Percentiles rank a stretch among this genome's conserved stretches.
Evolutionary conservation across 768 basidiomycete genomes (phyloP).

Genomic region (Trametopsis cervina): DNA sequence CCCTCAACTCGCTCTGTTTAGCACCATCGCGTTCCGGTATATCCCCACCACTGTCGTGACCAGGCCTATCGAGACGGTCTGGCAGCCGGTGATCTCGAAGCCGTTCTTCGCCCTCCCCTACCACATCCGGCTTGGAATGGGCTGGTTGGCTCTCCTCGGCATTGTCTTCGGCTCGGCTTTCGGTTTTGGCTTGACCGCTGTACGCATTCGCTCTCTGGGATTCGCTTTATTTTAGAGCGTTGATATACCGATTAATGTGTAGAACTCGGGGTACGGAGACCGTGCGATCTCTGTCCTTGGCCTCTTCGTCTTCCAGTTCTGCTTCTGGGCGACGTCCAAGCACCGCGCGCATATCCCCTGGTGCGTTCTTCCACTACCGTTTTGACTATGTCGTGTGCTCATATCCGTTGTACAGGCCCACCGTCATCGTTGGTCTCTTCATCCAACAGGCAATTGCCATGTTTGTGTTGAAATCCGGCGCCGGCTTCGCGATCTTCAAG

Average conservation of each 20-base stretch:
- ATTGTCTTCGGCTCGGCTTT: constrained; percentile 85
- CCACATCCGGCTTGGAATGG: constrained; percentile 48
- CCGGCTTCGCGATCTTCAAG: constrained; percentile 78
- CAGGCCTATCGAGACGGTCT: constrained; percentile 64
- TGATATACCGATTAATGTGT: constrained; percentile 11
- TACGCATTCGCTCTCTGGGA: constrained; percentile 24
- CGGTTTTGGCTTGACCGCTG: constrained; percentile 59
- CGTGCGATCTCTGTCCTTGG: constrained; percentile 79
- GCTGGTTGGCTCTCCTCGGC: constrained; percentile 71
- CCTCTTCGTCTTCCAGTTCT: constrained; percentile 69
- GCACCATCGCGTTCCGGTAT: constrained; percentile 77
- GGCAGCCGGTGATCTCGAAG: constrained; percentile 54
- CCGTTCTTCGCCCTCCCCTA: constrained; percentile 64
- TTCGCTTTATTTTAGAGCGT: constrained; percentile 2
- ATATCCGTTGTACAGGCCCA: constrained; percentile 50
- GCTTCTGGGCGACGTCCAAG: constrained; percentile 64
- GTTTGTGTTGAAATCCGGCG: constrained; percentile 80
- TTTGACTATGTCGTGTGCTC: constrained; percentile 2
- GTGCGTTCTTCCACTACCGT: constrained; percentile 32
- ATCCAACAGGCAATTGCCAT: constrained; percentile 81
- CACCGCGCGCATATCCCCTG: constrained; percentile 64
- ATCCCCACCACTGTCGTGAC: constrained; percentile 67
- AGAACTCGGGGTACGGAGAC: constrained; percentile 66
- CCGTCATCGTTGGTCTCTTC: constrained; percentile 83
- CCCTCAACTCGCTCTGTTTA: constrained; percentile 1